These are phyloP conservation scores for Pulveroboletus ravenelii DNA, from an alignment of 768 basidiomycete genomes.

Conservation along the genomic window DNA sequence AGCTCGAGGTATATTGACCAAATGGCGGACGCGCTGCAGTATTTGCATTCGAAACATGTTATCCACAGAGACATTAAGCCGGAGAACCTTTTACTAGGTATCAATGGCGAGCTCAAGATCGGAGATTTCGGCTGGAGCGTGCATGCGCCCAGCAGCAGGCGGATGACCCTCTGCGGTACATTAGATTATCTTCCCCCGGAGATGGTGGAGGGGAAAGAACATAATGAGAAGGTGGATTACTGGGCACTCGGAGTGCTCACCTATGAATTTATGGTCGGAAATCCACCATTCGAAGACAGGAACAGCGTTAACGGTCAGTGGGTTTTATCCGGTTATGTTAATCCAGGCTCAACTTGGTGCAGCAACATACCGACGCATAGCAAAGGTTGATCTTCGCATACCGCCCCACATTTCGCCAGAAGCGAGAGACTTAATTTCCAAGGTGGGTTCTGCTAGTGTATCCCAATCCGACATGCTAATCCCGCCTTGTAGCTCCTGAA, in stretches of 20 bases:
- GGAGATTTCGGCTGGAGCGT: slow-evolving; percentile 99
- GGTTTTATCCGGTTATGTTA: neutral
- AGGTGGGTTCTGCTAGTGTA: slow-evolving; percentile 22
- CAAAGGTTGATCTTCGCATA: slow-evolving; percentile 71
- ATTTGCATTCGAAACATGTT: slow-evolving; percentile 93
- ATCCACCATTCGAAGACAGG: slow-evolving; percentile 83
- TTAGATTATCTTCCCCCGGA: slow-evolving; percentile 96
- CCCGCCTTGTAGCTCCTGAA: slow-evolving; percentile 61
- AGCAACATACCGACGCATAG: slow-evolving; percentile 91
- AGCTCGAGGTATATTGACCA: slow-evolving; percentile 91
- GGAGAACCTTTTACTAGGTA: slow-evolving; percentile 89
- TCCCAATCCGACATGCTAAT: slow-evolving; percentile 12
- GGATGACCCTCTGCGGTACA: slow-evolving; percentile 92
- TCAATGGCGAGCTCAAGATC: slow-evolving; percentile 97
- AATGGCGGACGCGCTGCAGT: slow-evolving; percentile 93
- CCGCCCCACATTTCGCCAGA: slow-evolving; percentile 39
- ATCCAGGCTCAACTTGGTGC: slow-evolving; percentile 7
- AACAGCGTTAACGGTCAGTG: slow-evolving; percentile 66
- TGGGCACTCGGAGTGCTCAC: slow-evolving; percentile 98
- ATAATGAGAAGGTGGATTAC: slow-evolving; percentile 86
- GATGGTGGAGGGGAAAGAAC: slow-evolving; percentile 93
- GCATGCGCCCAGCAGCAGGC: slow-evolving; percentile 86
- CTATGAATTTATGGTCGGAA: slow-evolving; percentile 90
- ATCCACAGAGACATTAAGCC: slow-evolving; percentile 99
- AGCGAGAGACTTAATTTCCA: slow-evolving; percentile 44